A percentile compares a stretch with the other conserved stretches of the same genome.
Conservation (phyloP, 2,329 filamentous ascomycete genomes). For the Xylariaceae sp. region DNA sequence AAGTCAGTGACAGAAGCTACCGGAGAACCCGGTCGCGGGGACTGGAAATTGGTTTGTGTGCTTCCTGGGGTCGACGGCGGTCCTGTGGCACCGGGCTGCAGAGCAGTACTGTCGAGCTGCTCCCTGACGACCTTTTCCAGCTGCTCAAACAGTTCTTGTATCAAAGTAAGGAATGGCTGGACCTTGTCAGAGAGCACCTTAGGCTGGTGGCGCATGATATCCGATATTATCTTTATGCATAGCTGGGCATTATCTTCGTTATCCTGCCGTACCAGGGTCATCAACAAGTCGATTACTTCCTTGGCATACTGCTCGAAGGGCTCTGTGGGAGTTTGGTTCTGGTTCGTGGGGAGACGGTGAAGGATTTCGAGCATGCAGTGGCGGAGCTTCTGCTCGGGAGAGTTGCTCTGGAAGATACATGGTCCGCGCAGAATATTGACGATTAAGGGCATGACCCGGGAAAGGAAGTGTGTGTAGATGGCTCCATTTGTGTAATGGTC, state of each 20-base stretch:
- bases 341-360: constrained; percentile 73
- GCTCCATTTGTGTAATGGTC: constrained; percentile 80
- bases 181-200: constrained; percentile 77
- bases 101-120: constrained; percentile 78
- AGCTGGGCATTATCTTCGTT: constrained; percentile 99
- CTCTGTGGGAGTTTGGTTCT: constrained; percentile 70
- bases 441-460: constrained; percentile 87
- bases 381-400: constrained; percentile 88
- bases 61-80: constrained; percentile 66
- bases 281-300: constrained; percentile 85
- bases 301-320: constrained; percentile 84
- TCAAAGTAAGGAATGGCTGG: constrained; percentile 84
- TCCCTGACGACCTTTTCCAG: constrained; percentile 95
- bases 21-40: constrained; percentile 85
- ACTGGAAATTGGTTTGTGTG: constrained; percentile 73
- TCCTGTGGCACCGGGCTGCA: constrained; percentile 51
- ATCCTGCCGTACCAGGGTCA: constrained; percentile 83
- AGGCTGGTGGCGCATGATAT: constrained; percentile 89
- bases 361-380: constrained; percentile 94
- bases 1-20: constrained; percentile 79
- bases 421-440: constrained; percentile 79
- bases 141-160: constrained; percentile 92
- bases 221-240: constrained; percentile 97
- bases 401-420: constrained; percentile 88
- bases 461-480: constrained; percentile 77